Conservation (phyloP, 805 yeast genomes). For the Yarrowia alimentaria region DNA sequence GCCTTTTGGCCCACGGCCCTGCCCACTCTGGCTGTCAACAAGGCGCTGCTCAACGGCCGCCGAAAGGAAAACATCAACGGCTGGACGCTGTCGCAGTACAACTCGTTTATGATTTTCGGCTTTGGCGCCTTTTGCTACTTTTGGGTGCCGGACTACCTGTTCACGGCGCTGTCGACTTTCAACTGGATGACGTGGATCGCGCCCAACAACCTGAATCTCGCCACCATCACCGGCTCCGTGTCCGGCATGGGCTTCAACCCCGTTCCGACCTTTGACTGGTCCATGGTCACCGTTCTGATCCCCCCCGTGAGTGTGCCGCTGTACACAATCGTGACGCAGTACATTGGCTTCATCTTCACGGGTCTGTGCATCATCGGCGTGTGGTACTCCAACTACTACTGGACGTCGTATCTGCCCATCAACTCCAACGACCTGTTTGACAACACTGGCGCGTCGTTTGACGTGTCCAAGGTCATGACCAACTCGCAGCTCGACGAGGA, state of each 20-base stretch:
- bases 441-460: conserved; percentile 47
- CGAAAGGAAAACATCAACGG: conserved; percentile 42
- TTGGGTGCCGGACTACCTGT: conserved; percentile 61
- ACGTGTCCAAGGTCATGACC: conserved; percentile 46
- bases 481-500: conserved; percentile 44
- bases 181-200: conserved; percentile 62
- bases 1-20: conserved; percentile 65
- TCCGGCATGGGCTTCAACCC: conserved; percentile 45
- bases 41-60: conserved; percentile 45
- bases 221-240: conserved; percentile 48
- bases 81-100: conserved; percentile 51
- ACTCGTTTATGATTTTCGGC: conserved; percentile 45
- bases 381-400: conserved; percentile 50
- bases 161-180: conserved; percentile 56
- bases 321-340: conserved; percentile 28
- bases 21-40: conserved; percentile 57
- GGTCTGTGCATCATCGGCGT: conserved; percentile 33
- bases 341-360: conserved; percentile 27
- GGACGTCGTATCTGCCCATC: conserved; percentile 53
- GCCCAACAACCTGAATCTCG: conserved; percentile 51
- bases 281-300: conserved; percentile 34
- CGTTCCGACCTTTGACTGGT: conserved; percentile 46
- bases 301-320: conserved; percentile 31
- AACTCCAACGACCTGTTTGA: conserved; percentile 45
- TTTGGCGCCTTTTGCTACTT: conserved; percentile 48